phyloP scores from a whole-genome alignment of 108 stramenopile genomes.

The Fistulifera solaris region DNA sequence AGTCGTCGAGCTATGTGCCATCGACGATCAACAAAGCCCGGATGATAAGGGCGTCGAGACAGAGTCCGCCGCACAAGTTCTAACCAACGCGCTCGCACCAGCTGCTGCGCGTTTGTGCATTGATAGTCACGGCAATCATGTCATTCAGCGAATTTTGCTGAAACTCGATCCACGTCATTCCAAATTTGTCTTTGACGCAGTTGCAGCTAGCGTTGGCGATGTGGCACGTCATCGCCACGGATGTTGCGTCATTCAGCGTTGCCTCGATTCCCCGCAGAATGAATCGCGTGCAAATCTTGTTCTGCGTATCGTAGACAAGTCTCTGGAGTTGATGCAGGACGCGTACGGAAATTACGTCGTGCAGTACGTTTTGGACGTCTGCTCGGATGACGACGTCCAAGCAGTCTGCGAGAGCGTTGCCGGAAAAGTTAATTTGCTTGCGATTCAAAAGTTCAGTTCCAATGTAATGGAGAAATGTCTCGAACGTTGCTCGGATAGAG shows the following conservation, averaged over 20 bases:
- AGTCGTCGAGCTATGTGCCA: conserved; percentile 89
- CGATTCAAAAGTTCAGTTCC: conserved; percentile 94
- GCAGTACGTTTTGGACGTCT: conserved; percentile 87
- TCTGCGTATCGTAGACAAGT: conserved; percentile 82
- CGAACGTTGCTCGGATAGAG: conserved; percentile 82
- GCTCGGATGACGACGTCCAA: conserved; percentile 86
- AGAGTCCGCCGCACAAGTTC: conserved; percentile 68
- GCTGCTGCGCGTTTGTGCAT: conserved; percentile 92
- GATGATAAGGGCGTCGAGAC: conserved; percentile 9
- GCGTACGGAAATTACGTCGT: conserved; percentile 94
- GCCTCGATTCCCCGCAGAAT: conserved; percentile 86
- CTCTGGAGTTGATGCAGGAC: conserved; percentile 95
- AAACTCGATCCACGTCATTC: conserved; percentile 86
- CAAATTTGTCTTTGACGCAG: conserved; percentile 90
- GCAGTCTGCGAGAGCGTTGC: conserved; percentile 82
- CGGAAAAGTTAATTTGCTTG: conserved; percentile 83
- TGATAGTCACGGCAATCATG: conserved; percentile 97
- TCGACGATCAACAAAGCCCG: conserved; percentile 42
- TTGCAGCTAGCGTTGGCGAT: conserved; percentile 80
- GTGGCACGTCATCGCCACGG: conserved; percentile 97
- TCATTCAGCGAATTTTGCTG: conserved; percentile 90
- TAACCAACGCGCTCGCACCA: conserved; percentile 74
- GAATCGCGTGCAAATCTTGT: conserved; percentile 82
- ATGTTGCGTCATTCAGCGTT: conserved; percentile 96
- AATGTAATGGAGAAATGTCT: conserved; percentile 99